phyloP scores from a whole-genome alignment of 441 rosid species.

The Erysimum cheiri region DNA sequence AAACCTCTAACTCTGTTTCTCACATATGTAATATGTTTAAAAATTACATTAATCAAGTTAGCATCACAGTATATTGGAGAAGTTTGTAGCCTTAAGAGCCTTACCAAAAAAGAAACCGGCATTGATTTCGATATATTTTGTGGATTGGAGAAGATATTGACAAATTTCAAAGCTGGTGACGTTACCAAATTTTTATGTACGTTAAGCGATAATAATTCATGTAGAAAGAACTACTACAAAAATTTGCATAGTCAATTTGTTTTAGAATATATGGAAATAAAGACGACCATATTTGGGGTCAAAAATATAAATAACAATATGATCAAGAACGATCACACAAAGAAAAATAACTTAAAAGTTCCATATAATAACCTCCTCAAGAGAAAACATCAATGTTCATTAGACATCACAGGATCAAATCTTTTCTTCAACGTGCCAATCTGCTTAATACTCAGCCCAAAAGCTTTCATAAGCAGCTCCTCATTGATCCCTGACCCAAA shows the following conservation, averaged over 20 bases:
- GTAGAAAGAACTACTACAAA: neutral
- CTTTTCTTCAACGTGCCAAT: constrained; percentile 53
- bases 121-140: neutral
- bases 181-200: neutral
- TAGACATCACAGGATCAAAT: constrained; percentile 45
- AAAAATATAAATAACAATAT: neutral
- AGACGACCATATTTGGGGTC: neutral
- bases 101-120: neutral
- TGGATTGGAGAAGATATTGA: neutral
- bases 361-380: constrained; percentile 4
- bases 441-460: constrained; percentile 62
- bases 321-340: constrained; percentile 10
- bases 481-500: constrained; percentile 70
- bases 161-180: neutral
- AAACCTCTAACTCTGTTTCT: neutral
- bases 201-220: neutral
- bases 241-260: neutral
- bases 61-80: neutral
- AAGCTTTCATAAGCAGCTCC: constrained; percentile 62
- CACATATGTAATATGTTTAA: neutral
- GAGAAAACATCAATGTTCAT: constrained; percentile 39
- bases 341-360: constrained; percentile 15
- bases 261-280: neutral
- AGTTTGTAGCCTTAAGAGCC: neutral
- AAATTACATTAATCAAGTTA: neutral